Evolutionary conservation across 1,284 basidiomycete genomes (phyloP), one percentile per base, ranked within the genome.

Genomic region (Cystobasidium sp.): DNA sequence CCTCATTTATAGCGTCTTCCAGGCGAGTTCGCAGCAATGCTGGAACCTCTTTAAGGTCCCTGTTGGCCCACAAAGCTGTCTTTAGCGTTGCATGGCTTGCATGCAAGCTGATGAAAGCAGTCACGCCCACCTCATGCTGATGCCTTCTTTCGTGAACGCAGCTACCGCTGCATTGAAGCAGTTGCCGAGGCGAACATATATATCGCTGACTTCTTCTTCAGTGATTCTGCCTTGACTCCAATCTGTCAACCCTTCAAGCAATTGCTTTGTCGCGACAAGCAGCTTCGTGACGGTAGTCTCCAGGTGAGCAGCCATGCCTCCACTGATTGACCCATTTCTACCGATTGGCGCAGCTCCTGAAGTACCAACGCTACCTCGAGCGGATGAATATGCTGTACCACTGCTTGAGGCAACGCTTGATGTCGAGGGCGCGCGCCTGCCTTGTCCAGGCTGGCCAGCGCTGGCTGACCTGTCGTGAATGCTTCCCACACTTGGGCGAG

Each of bases 111-210:
- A 10, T 20, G 16, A 16, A 20, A n/a, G 8, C 24, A n/a, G 47
- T 24, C 12, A 22, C 20, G 87, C 92, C 84, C 82, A 96, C 94
- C 86, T 86, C 90, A 98, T 97, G 77, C 92, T 89, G 78, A 99
- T 97, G 68, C 90, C 89, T 78, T 90, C 94, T 24, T 87, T 85
- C 10, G 87, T 87, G 82, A 99, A 99, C 0, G 95, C 93, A 67
- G 90, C 87, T 49, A 95, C 92, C 37, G 94, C 94, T 20, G 89
- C 88, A 82, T 97, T 97, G 85, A 99, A 98, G 81, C 97, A 95
- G 83, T 99, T 98, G 22, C 96, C 96, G 20, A 99, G 86, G 61
- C 90, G 88, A 68, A 99, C 97, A 82, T 99, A 99, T 73, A 97
- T 91, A 82, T 98, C 93, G 85, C 94, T 97, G 78, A 99, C 94